Percentiles rank a stretch among this genome's conserved stretches.
Evolutionary conservation across 208 protist genomes (phyloP).

Genomic region (Crithidia brevicula): DNA sequence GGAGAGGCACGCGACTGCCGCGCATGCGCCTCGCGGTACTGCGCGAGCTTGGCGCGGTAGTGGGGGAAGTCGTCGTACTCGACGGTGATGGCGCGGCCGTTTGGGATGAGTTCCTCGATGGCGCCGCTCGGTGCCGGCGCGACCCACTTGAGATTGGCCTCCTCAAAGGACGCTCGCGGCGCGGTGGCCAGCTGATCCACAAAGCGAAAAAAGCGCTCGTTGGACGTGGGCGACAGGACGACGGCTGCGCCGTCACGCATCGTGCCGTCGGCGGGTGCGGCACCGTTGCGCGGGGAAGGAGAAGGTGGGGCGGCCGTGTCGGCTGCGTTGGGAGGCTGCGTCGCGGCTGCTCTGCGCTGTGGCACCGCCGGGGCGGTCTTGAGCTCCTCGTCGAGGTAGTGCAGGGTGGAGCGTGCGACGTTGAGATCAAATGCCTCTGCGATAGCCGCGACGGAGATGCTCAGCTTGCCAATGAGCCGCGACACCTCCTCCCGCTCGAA

Average conservation of each 20-base stretch:
- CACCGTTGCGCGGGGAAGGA: background rate
- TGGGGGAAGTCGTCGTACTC: constrained; percentile 57
- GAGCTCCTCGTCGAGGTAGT: constrained; percentile 48
- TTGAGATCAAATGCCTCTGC: constrained; percentile 64
- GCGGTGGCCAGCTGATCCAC: constrained; percentile 54
- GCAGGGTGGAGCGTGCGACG: constrained; percentile 52
- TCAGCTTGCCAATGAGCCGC: constrained; percentile 56
- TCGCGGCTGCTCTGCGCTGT: background rate
- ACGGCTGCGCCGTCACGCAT: background rate
- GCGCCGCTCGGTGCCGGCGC: constrained; percentile 51
- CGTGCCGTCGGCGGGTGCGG: background rate
- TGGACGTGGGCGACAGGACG: constrained; percentile 37
- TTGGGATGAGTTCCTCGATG: constrained; percentile 70
- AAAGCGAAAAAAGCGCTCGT: constrained; percentile 62
- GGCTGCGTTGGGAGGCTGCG: background rate
- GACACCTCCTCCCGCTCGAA: constrained; percentile 77
- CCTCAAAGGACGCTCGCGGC: constrained; percentile 46
- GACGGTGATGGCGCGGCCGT: constrained; percentile 50
- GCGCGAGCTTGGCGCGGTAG: constrained; percentile 51
- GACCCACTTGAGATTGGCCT: constrained; percentile 68
- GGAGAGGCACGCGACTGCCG: constrained; percentile 3
- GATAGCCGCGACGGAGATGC: constrained; percentile 61
- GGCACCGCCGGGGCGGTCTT: background rate
- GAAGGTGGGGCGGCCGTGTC: background rate
- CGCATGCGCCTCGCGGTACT: constrained; percentile 39